Base-by-base conservation (phyloP, 345 rosid genomes). In the Gossypium raimondii region DNA sequence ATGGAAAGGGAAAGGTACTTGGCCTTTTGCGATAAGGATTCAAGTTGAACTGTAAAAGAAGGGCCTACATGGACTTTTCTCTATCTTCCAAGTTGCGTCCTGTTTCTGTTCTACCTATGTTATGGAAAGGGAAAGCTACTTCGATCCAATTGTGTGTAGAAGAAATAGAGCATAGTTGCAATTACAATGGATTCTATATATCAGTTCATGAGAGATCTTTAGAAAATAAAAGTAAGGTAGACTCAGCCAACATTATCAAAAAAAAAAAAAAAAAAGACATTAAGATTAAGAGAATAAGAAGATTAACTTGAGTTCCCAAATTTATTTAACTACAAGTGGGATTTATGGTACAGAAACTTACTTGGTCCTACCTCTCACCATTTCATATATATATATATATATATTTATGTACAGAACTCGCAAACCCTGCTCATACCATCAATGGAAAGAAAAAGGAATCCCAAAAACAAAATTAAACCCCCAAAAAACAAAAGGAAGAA, bases 261-360 rank as follows among this genome's bases (percentile, higher is more conserved):
- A 20, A 24, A 52, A 43, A 11, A 3, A 29, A 3, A 29, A 29
- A 29, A 27, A 27, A 27, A 3, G 38, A 29, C 38, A 29, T 29
- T 0, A 29, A 29, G 6, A 29, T 29, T 48, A 55, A 44, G 24
- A 70, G 55, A 76, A 57, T 55, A 58, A 22, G 29, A 70, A 52
- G 67, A 74, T 59, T 73, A 47, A 77, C 17, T 75, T 75, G 70
- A 77, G 77, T 75, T 86, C 82, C 85, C 86, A 76, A 24, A 68
- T 62, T 86, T 86, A 86, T 86, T 84, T 82, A 44, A 73, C 27
- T 82, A 84, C 84, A 82, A 13, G 45, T 73, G 83, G 64, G 82
- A 72, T 75, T 60, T 80, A 75, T 79, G 78, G 73, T 76, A 79
- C 86, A 86, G 78, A 81, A 81, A 60, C 78, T 68, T 78, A 71